Base-by-base conservation (phyloP, 352 stramenopile genomes). In the Stramenopiles sp. region DNA sequence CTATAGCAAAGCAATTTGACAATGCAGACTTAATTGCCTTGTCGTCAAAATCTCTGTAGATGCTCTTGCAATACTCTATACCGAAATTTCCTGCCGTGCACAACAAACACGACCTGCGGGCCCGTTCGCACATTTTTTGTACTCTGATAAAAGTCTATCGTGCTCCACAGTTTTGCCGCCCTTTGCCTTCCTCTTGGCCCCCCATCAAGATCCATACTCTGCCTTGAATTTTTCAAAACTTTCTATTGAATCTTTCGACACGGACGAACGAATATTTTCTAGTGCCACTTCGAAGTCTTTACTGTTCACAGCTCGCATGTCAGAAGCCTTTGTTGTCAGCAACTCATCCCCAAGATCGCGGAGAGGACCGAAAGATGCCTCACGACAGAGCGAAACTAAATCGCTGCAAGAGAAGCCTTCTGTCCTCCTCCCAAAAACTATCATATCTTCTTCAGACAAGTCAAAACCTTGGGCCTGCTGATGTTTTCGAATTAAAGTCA, bases 401-500 rank as follows among this genome's bases (percentile, higher is more conserved):
- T 71, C 53, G 53, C 53, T 71, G 35, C 53, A 31, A 2, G 53
- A 71, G 35, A 71, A 71, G 2, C 53, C 53, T 2, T 71, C 53
- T 6, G 53, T 71, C 6, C 33, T 35, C 12, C 35, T 33, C 2
- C 33, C 12, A 6, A 71, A 6, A 6, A 31, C 35, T 6, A 31
- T 31, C 12, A 71, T 35, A 35, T 71, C 53, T 6, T 71, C 2
- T 4, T 71, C 53, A 6, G 4, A 4, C 1, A 71, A 35, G 35
- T 71, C 53, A 6, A 35, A 71, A 4, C 31, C 31, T 71, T 71
- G 53, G 4, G 33, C 35, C 53, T 71, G 33, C 12, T 35, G 35
- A 35, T 35, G 12, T 4, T 71, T 71, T 6, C 35, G 53, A 71
- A 71, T 6, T 32, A 71, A 6, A 4, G 53, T 84, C 73, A 89